phyloP scores from a whole-genome alignment of 306 rosid species.

The Amphicarpaea edgeworthii region DNA sequence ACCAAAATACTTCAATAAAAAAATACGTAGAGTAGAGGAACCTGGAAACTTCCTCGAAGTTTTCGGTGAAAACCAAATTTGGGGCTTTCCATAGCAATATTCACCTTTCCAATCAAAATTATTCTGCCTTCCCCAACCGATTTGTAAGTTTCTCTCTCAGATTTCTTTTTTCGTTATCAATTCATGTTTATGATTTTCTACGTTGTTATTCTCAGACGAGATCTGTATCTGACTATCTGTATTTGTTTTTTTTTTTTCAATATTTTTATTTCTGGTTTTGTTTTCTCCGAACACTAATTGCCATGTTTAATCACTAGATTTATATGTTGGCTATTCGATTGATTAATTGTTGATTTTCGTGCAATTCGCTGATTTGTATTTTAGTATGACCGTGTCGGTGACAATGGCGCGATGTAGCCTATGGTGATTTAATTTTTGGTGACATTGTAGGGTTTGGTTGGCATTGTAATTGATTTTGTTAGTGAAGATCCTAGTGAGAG shows the following conservation, averaged over 20 bases:
- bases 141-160: conserved; percentile 45
- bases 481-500: conserved; percentile 32
- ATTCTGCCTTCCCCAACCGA: neutral
- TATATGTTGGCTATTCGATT: neutral
- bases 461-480: neutral
- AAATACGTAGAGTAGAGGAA: neutral
- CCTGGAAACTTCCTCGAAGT: conserved; percentile 46
- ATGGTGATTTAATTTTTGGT: neutral
- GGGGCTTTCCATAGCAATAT: conserved; percentile 22
- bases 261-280: neutral
- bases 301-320: conserved; percentile 18
- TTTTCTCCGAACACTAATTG: neutral
- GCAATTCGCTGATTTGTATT: neutral
- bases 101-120: neutral
- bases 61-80: conserved; percentile 23
- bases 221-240: conserved; percentile 2
- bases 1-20: neutral
- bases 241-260: neutral
- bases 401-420: neutral
- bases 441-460: conserved; percentile 45
- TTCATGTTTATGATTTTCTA: neutral
- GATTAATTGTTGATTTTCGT: neutral
- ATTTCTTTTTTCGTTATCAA: neutral
- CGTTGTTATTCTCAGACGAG: neutral
- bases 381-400: neutral